These are phyloP conservation scores for Tolypocladium pustulatum DNA, from an alignment of 2,329 filamentous ascomycete species.

Conservation along the genomic window DNA sequence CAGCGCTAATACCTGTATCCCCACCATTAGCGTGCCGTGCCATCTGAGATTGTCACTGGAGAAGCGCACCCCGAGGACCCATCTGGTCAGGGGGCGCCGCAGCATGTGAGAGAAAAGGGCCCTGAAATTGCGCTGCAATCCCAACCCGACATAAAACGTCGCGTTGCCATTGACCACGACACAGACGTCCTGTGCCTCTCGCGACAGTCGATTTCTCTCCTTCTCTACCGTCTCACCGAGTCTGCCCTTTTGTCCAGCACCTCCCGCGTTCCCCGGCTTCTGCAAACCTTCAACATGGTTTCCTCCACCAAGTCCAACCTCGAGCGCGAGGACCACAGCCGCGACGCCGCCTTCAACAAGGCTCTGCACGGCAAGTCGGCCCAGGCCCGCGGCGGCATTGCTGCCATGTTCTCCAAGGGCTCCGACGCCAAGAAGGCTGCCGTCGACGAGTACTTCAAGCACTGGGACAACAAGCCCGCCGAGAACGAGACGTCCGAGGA, in stretches of 20 bases:
- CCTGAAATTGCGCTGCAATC: not conserved
- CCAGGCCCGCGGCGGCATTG: constrained; percentile 59
- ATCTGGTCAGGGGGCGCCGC: not conserved
- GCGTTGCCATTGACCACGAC: not conserved
- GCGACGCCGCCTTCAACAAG: constrained; percentile 87
- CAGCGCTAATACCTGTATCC: no score
- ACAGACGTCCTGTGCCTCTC: not conserved
- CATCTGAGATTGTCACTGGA: constrained; percentile 3
- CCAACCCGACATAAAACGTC: constrained; percentile 1
- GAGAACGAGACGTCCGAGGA: constrained; percentile 73
- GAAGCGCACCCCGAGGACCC: not conserved
- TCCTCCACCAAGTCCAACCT: constrained; percentile 35
- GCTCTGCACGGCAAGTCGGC: constrained; percentile 70
- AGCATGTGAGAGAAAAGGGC: constrained; percentile 1
- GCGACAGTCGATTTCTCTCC: not conserved
- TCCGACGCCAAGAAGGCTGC: constrained; percentile 63
- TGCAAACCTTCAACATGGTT: constrained; percentile 30
- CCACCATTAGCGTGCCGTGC: not conserved
- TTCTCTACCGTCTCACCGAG: constrained; percentile 2
- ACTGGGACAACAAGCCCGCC: constrained; percentile 79
- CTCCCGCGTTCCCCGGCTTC: not conserved
- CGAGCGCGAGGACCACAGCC: constrained; percentile 71
- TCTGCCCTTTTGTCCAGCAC: constrained; percentile 6
- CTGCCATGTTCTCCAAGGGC: constrained; percentile 81
- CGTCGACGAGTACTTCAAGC: constrained; percentile 89